Conservation (phyloP, 106 monocot species). For the Chionographis japonica region DNA sequence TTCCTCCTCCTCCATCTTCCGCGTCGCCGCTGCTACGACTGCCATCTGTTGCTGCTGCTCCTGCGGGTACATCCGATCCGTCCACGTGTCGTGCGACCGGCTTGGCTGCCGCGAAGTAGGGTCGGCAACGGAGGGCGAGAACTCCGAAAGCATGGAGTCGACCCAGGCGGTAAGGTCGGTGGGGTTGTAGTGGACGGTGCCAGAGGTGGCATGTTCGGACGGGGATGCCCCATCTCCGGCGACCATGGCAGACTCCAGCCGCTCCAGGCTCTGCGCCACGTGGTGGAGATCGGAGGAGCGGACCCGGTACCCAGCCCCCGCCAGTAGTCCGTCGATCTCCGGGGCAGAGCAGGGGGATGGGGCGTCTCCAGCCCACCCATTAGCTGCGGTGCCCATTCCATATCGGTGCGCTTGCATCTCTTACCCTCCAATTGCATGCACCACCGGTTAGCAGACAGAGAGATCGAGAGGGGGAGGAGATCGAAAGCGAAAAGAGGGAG, state of each 20-base stretch:
- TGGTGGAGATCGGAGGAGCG: slow-evolving; percentile 28
- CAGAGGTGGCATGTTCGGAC: background rate
- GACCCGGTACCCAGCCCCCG: slow-evolving; percentile 27
- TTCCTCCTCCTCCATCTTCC: slow-evolving; percentile 11
- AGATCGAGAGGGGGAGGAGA: background rate
- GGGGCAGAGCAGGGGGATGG: background rate
- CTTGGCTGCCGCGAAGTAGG: background rate
- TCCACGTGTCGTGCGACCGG: slow-evolving; percentile 1
- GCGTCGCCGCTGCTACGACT: background rate
- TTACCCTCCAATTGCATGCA: background rate
- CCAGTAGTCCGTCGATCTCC: slow-evolving; percentile 22
- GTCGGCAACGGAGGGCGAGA: slow-evolving; percentile 8
- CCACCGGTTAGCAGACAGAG: background rate
- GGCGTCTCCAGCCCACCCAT: background rate
- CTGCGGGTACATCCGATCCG: slow-evolving; percentile 9
- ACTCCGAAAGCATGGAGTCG: slow-evolving; percentile 42
- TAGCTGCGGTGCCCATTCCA: slow-evolving; percentile 1
- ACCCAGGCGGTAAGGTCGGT: slow-evolving; percentile 54
- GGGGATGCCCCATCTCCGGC: background rate
- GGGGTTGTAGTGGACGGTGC: slow-evolving; percentile 41
- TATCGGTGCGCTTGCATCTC: slow-evolving; percentile 1
- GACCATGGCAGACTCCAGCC: slow-evolving; percentile 16
- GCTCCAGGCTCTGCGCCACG: slow-evolving; percentile 25
- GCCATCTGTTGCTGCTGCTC: background rate
- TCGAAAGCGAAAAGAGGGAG: background rate